phyloP scores from a whole-genome alignment of 2,329 filamentous ascomycete species.

The Aquanectria penicillioides region DNA sequence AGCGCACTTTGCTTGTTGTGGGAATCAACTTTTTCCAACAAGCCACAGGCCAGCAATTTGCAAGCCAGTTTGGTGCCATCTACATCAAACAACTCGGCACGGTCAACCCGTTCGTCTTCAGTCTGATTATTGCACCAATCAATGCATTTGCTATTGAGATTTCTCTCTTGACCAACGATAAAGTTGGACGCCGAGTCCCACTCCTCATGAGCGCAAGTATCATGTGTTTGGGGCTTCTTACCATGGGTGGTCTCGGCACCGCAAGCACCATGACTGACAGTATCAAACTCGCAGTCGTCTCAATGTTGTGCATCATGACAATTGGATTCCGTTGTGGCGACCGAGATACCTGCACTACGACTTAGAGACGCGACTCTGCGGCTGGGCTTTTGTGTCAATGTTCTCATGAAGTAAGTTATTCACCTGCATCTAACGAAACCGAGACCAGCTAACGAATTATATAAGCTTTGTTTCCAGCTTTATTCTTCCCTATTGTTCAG shows the following conservation, averaged over 20 bases:
- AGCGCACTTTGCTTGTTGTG: neutral
- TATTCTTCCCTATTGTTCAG: neutral
- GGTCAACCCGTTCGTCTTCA: neutral
- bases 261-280: neutral
- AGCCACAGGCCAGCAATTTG: neutral
- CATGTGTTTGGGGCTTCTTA: neutral
- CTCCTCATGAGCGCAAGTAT: neutral
- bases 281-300: neutral
- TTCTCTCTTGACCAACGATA: neutral
- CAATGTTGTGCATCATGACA: neutral
- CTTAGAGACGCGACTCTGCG: neutral
- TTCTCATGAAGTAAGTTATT: neutral
- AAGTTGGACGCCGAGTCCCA: neutral
- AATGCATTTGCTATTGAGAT: neutral
- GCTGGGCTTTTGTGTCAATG: neutral
- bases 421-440: neutral
- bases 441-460: neutral
- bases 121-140: neutral
- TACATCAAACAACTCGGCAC: neutral
- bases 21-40: neutral
- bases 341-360: neutral
- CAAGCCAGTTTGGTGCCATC: neutral
- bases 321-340: neutral
- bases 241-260: neutral
- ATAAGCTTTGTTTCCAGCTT: neutral